Base-by-base conservation (phyloP, 1,139 yeast genomes). In the Candida albicans region DNA sequence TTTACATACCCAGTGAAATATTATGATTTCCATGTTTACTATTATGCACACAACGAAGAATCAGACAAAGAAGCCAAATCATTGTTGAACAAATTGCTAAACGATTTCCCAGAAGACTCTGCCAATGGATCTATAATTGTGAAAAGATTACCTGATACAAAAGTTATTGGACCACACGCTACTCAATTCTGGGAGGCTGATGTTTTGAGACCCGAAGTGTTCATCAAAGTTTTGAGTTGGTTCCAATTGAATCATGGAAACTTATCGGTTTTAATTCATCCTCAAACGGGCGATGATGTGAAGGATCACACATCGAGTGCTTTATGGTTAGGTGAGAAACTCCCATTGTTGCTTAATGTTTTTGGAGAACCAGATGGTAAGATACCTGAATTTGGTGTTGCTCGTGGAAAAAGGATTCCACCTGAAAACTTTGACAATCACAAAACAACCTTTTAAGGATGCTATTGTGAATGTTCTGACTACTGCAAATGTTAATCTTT, bases 111-210 rank as follows among this genome's bases (percentile, higher is more conserved):
- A 12, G 54, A 52, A 11, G 63, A 61, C 2, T 52, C 59, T 1
- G 47, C 51, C 25, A 54, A 58, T 33, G 71, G 72, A 0, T 51
- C 68, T 7, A 58, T 66, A 15, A 56, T 67, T 6, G 68, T 66
- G 13, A 67, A 67, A 49, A 55, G 52, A 36, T 52, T 66, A 30
- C 65, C 64, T 2, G 48, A 53, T 42, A 64, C 56, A 30, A 54
- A 49, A 24, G 55, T 62, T 8, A 61, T 64, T 46, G 69, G 68
- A 1, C 70, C 70, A 2, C 70, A 65, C 45, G 47, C 59, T 2
- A 59, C 64, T 6, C 68, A 61, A 37, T 65, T 65, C 47, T 64
- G 69, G 68, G 69, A 65, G 44, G 70, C 57, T 5, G 70, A 65
- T 41, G 68, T 65, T n/a, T 49, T 49, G 4, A 47, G 66, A 28